Base-by-base conservation (phyloP, 768 basidiomycete genomes). In the Gloeophyllum trabeum region DNA sequence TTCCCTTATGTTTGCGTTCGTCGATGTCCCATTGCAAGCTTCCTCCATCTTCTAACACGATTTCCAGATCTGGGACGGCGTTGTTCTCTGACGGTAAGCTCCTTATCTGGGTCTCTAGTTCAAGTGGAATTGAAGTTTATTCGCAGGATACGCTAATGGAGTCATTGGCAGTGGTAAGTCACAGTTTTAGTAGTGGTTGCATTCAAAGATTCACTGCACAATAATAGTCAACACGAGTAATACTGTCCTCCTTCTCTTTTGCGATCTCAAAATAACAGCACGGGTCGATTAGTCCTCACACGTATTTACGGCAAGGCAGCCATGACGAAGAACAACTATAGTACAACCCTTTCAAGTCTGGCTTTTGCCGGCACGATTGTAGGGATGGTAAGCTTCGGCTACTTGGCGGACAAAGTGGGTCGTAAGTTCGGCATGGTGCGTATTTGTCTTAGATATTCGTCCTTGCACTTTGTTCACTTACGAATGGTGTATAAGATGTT, bases 321-420 rank as follows among this genome's bases (percentile, higher is more conserved):
- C 2, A 57, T 87, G 52, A 54, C 51, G 5, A 50, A 61, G 7
- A 60, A 76, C 44, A 71, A 81, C 51, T 85, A 87, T 55, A 69
- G 70, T 53, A 76, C 63, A 12, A 70, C 72, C 1, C 61, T 94
- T 34, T 70, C 68, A 43, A 79, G 84, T 54, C 61, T 89, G 46
- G 73, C 72, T 2, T 97, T 94, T 48, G 91, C 81, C 24, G 91
- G 91, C 12, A 86, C 81, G 4, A 61, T 94, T n/a, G 69, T 89
- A 6, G 90, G 92, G 25, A 90, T 88, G 86, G 61, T 91, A 25
- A 47, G 56, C 38, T 90, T 91, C 51, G 85, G 86, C 61, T 88
- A 77, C 55, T 65, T 91, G 46, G 84, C 84, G 13, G 91, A 93
- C 58, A 88, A 86, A 58, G 51, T 91, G 47, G 90, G 91, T 12